Percentiles rank a stretch among this genome's conserved stretches.
phyloP scores from a whole-genome alignment of 352 stramenopile genomes.

The Globisporangium ultimum region DNA sequence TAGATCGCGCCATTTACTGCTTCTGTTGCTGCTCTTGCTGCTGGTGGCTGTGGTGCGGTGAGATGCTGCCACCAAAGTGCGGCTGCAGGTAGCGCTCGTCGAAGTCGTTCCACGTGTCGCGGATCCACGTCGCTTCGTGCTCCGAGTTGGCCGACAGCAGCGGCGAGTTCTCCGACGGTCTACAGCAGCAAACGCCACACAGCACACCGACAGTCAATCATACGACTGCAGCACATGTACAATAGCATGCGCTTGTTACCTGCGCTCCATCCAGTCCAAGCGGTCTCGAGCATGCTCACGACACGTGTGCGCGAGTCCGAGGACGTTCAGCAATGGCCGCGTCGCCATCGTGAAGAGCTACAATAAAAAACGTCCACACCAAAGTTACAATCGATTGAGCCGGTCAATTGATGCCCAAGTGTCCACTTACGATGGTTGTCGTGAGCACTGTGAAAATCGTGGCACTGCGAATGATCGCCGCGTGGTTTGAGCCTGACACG shows the following conservation, averaged over 20 bases:
- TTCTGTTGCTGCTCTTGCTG: no score
- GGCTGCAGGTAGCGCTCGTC: slow-evolving; percentile 70
- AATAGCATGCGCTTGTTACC: background rate
- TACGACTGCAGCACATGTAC: background rate
- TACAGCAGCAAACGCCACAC: background rate
- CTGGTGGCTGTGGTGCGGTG: no score
- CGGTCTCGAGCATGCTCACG: slow-evolving; percentile 20
- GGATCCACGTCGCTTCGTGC: slow-evolving; percentile 36
- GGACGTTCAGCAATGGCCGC: slow-evolving; percentile 19
- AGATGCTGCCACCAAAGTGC: slow-evolving; percentile 44
- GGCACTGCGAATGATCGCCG: slow-evolving; percentile 57
- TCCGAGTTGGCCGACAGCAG: slow-evolving; percentile 23
- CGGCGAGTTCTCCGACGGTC: slow-evolving; percentile 14
- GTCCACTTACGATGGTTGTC: slow-evolving; percentile 36
- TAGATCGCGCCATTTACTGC: no score
- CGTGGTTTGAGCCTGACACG: slow-evolving; percentile 29
- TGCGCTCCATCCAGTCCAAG: background rate
- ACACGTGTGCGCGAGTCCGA: slow-evolving; percentile 26
- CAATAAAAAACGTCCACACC: background rate
- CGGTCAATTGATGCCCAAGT: no score
- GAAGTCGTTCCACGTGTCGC: slow-evolving; percentile 50
- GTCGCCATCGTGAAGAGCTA: slow-evolving; percentile 31
- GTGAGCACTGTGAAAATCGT: slow-evolving; percentile 66
- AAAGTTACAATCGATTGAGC: background rate
- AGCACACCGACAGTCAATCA: background rate